Percentiles rank a stretch among this genome's conserved stretches.
Conservation (phyloP, 495 filamentous ascomycete species). For the Podospora bellae-mahoneyi region DNA sequence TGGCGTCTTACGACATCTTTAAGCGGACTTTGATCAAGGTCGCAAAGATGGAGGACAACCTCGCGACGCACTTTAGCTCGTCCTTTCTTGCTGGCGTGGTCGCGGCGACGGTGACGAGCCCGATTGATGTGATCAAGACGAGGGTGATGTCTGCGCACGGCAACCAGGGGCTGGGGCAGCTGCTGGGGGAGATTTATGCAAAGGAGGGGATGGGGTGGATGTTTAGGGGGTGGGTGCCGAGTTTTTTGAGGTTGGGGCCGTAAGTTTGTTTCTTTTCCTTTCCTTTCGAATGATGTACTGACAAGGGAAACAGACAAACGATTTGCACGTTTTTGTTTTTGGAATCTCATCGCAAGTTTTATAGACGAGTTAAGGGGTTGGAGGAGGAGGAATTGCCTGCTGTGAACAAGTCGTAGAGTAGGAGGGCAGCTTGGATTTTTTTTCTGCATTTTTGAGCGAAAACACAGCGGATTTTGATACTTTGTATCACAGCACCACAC, state of each 20-base stretch:
- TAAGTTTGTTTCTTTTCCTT: constrained; percentile 32
- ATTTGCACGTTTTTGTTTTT: constrained; percentile 93
- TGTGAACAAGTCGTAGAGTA: neutral
- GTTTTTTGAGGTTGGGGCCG: constrained; percentile 83
- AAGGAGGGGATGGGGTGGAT: constrained; percentile 84
- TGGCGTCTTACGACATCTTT: constrained; percentile 89
- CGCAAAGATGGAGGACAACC: constrained; percentile 68
- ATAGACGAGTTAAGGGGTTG: constrained; percentile 50
- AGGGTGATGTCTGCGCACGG: constrained; percentile 77
- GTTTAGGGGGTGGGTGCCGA: constrained; percentile 97
- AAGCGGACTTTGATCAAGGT: constrained; percentile 70
- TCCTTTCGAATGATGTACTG: neutral
- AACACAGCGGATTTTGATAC: neutral
- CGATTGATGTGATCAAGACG: constrained; percentile 97
- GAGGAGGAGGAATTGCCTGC: constrained; percentile 22
- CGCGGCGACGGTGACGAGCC: constrained; percentile 90
- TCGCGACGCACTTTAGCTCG: constrained; percentile 82
- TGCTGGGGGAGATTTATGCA: constrained; percentile 66
- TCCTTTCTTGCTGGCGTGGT: constrained; percentile 86
- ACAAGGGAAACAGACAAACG: constrained; percentile 60
- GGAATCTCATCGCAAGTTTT: constrained; percentile 81
- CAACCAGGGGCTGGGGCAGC: constrained; percentile 50
- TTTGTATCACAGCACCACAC: neutral
- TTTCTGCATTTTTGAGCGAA: neutral
- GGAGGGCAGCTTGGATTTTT: neutral